Evolutionary conservation across 805 yeast genomes (phyloP), one percentile per base, ranked within the genome.

Genomic region (Sungouiella thailandica): DNA sequence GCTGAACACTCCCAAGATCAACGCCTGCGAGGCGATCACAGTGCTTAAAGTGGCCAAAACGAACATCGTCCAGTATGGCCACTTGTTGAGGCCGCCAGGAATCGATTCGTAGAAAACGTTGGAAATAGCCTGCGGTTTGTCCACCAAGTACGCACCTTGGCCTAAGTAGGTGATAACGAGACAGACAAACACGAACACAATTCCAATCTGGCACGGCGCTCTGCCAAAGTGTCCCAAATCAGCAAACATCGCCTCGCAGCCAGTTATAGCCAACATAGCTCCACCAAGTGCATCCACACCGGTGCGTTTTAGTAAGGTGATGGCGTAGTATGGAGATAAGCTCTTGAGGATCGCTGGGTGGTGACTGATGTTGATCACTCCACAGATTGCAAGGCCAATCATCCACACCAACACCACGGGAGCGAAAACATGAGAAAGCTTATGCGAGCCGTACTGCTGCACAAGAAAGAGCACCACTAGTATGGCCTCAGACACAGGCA

Each of bases 201-300:
- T 51, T 7, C 80, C 64, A 8, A 76, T 33, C 41, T 74, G 77
- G 29, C 74, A 61, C 1, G 81, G 71, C 4, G 58, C 41, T 17
- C 61, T 59, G 3, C 78, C 75, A 46, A 76, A 73, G 46, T 73
- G 79, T 4, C 80, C 76, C 32, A 76, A 60, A 52, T 77, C 82
- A 2, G 81, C 79, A 56, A 77, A 78, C 77, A 77, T 70, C 5
- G 82, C 80, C 42, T 77, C 83, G 4, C 73, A 60, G 20, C 83
- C 83, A 0, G 83, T 76, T 17, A 77, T 54, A 1, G 76, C 59
- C 28, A 77, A 65, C 72, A 76, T 67, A 3, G 74, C 72, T 4
- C 74, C 69, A 8, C 74, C 66, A 20, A 77, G 56, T 2, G 63
- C 56, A 46, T 68, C 74, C 18, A 70, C 55, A 14, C 63, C 65